Evolutionary conservation across 768 basidiomycete species (phyloP), one percentile per base, ranked within the genome.

Genomic region (Coprinellus micaceus): DNA sequence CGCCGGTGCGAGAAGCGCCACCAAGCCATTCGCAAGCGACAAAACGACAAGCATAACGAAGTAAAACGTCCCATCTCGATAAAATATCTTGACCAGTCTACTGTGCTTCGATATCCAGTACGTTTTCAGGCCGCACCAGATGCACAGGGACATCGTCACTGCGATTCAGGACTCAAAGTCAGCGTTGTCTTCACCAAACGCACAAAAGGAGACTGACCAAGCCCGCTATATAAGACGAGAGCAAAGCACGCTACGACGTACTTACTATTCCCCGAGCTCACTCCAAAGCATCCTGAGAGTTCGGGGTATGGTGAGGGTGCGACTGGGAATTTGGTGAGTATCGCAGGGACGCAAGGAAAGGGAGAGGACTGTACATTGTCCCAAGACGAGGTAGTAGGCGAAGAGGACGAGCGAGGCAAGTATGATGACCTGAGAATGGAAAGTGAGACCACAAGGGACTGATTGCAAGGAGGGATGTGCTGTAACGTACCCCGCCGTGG

Each of bases 41-140:
- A 57, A n/a, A 19, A 30, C 55, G 12, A 40, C 49, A 4, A 57
- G 41, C 25, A 28, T 30, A n/a, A 57, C 49, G 21, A 57, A 57
- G 25, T 51, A 57, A n/a, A 57, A 51, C 4, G 55, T 57, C 21
- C 55, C 55, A 25, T 57, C 55, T 5, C 55, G 55, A 33, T 57
- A 57, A 19, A 57, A 57, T 5, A 57, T 43, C 21, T 57, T 40
- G 28, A 57, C 19, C 26, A 57, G 33, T 2, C 47, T 19, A 28
- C 55, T 57, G 3, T 33, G 48, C 17, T 39, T 40, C 12, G 49
- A 43, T 6, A 33, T 43, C 55, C 55, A 57, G 40, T 57, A 57
- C 26, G 41, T 45, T 36, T 40, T 45, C 17, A 57, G n/a, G 7
- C 55, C 55, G 26, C 39, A 57, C 36, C 39, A 57, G 4, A 57